Percentiles rank a stretch among this genome's conserved stretches.
These are phyloP conservation scores for Geotrichum cucujoidarum DNA, from an alignment of 1,139 yeast genomes.

Conservation along the genomic window DNA sequence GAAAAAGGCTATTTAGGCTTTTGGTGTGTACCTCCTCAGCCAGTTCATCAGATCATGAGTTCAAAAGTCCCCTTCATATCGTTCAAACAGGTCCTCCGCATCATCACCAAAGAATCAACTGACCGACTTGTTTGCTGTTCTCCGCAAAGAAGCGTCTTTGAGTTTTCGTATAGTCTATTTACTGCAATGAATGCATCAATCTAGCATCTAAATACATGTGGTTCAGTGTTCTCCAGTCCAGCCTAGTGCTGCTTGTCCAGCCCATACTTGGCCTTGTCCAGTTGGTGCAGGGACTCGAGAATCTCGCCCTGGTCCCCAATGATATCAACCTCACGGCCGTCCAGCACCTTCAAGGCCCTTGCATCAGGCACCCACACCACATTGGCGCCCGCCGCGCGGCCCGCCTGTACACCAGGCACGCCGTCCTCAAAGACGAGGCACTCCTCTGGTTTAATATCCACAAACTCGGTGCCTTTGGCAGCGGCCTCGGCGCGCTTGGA, in stretches of 20 bases:
- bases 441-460: slow-evolving; percentile 44
- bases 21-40: no score
- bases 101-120: no score
- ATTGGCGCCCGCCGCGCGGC: slow-evolving; percentile 73
- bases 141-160: no score
- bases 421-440: slow-evolving; percentile 94
- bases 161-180: no score
- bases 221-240: no score
- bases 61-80: no score
- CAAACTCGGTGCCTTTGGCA: background rate
- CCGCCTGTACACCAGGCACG: slow-evolving; percentile 80
- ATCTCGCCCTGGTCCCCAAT: slow-evolving; percentile 56
- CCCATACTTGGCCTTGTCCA: slow-evolving; percentile 50
- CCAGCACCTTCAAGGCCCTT: slow-evolving; percentile 54
- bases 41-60: no score
- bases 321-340: slow-evolving; percentile 40
- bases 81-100: no score
- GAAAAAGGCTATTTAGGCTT: no score
- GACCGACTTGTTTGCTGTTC: no score
- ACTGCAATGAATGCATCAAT: no score
- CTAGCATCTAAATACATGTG: no score
- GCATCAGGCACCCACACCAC: slow-evolving; percentile 92
- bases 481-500: slow-evolving; percentile 30
- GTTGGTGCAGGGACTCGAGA: slow-evolving; percentile 47
- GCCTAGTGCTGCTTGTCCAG: slow-evolving; percentile 15